Evolutionary conservation across 495 filamentous ascomycete species (phyloP), one percentile per base, ranked within the genome.

Genomic region (Chaetomium cochliodes): DNA sequence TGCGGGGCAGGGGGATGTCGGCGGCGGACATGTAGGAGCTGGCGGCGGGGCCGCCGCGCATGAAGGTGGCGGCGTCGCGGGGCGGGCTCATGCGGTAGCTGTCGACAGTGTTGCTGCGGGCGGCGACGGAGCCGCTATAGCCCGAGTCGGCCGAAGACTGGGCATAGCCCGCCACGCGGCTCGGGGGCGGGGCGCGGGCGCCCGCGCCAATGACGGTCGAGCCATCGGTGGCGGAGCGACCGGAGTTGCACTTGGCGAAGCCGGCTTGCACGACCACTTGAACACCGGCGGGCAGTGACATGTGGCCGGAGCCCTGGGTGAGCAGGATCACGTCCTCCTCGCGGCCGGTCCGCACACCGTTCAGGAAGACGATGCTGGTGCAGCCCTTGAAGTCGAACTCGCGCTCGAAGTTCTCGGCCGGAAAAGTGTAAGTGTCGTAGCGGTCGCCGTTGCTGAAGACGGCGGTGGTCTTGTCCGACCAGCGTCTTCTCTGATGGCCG

Each of bases 311-410:
- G 30, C 71, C 69, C 15, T 65, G 44, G 46, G 62, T 50, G 41
- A 69, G 52, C 46, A 73, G 62, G 15, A 73, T 57, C 16, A 69
- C 46, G 57, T 73, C 69, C 49, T 58, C 47, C 44, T 52, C 54
- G 46, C 33, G n/a, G 37, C 65, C 59, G 16, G 41, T 51, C 25
- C 53, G 46, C 15, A 63, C 41, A 37, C 65, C 68, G 47, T 62
- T 44, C 25, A 61, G 20, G 62, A 73, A 73, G 23, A 67, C 57
- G 68, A 73, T 71, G 51, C 8, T 57, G 23, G 23, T 5, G 66
- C 71, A 73, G 49, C 56, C 56, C 59, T 58, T 20, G 65, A 73
- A 73, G 67, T 73, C 60, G 60, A 73, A 49, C 47, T 67, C 68
- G 64, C 67, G 69, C 66, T 67, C 62, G 60, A 62, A 67, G 50